Conservation (phyloP, 2,329 filamentous ascomycete genomes). For the Penicillium glabrum region DNA sequence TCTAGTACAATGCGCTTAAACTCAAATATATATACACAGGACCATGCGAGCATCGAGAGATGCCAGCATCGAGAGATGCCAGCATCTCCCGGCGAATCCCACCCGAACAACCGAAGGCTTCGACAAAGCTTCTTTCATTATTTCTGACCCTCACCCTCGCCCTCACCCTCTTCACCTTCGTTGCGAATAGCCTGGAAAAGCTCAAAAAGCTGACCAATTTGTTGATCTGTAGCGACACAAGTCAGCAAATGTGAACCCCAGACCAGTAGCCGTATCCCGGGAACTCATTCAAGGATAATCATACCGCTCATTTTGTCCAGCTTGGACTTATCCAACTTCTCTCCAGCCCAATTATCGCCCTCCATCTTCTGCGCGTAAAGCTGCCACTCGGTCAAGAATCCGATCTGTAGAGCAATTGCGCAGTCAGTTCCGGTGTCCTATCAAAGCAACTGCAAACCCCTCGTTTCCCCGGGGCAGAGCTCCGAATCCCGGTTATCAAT, state of each 20-base stretch:
- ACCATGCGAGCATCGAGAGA: not conserved
- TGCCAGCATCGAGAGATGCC: conserved; percentile 6
- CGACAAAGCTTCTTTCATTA: conserved; percentile 2
- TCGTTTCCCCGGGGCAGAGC: not conserved
- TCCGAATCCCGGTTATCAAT: not conserved
- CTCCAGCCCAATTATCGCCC: conserved; percentile 79
- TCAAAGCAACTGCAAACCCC: not conserved
- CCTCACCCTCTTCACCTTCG: conserved; percentile 32
- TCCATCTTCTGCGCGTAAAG: conserved; percentile 90
- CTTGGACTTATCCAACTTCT: conserved; percentile 79
- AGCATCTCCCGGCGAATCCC: conserved; percentile 14
- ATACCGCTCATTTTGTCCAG: conserved; percentile 91
- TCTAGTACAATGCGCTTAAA: not conserved
- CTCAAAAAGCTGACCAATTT: conserved; percentile 90
- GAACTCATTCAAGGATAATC: conserved; percentile 31
- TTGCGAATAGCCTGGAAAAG: conserved; percentile 79
- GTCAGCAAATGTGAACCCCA: conserved; percentile 1
- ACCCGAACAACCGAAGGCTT: not conserved
- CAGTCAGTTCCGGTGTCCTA: not conserved
- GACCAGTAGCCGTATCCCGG: not conserved
- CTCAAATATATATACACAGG: conserved; percentile 16
- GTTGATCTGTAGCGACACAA: conserved; percentile 65
- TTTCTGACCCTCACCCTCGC: conserved; percentile 30
- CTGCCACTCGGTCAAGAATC: conserved; percentile 96
- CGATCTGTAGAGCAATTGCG: conserved; percentile 62